Conservation (phyloP, 2,329 filamentous ascomycete genomes). For the Thermothelomyces thermophilus region DNA sequence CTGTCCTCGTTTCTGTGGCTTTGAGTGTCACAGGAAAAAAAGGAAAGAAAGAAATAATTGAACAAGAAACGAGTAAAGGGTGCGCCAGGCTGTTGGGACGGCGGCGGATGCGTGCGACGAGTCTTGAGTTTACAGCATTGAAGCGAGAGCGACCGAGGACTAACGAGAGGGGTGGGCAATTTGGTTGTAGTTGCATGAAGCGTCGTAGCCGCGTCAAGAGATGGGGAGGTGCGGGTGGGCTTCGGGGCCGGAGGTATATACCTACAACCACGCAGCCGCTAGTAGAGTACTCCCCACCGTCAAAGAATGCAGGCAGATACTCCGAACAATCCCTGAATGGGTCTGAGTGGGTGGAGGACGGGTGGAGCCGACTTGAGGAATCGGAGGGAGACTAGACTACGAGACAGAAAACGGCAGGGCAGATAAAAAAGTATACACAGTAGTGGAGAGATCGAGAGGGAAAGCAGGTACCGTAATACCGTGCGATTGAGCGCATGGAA, state of each 20-base stretch:
- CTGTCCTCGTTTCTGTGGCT: background rate
- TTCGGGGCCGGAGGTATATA: conserved; percentile 17
- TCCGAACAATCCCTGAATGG: background rate
- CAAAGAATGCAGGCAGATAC: conserved; percentile 8
- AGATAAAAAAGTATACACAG: background rate
- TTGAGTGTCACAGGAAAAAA: background rate
- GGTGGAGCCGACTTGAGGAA: background rate
- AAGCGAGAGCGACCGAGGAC: conserved; percentile 15
- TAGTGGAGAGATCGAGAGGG: background rate
- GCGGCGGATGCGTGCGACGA: background rate
- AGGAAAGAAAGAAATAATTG: no score
- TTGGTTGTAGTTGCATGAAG: background rate
- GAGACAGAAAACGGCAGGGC: background rate
- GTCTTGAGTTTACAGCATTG: background rate
- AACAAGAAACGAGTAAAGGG: no score
- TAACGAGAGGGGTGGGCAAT: background rate
- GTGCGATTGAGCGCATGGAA: conserved; percentile 2
- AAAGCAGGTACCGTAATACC: conserved; percentile 7
- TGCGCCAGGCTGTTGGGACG: background rate
- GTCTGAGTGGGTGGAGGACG: conserved; percentile 11
- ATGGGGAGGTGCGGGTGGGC: conserved; percentile 1
- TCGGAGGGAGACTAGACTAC: background rate
- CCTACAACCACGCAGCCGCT: conserved; percentile 16
- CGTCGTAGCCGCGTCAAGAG: background rate
- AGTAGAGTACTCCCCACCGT: conserved; percentile 15